A percentile compares a stretch with the other conserved stretches of the same genome.
These are phyloP conservation scores for Cercophora sp. DNA, from an alignment of 495 filamentous ascomycete genomes.

Conservation along the genomic window DNA sequence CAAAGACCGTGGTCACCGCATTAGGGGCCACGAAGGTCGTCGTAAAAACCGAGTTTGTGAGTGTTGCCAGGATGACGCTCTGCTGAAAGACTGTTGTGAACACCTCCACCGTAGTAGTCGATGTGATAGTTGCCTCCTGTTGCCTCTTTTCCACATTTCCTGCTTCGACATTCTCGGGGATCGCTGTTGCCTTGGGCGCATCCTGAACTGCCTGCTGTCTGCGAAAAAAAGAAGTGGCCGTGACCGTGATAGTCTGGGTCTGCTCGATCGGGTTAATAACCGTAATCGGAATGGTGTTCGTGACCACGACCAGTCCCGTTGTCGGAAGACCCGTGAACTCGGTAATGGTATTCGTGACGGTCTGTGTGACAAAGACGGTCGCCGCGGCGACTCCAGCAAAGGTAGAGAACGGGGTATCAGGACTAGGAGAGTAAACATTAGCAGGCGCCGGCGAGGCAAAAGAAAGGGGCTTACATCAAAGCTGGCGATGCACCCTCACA, in stretches of 20 bases:
- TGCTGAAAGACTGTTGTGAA: conserved; percentile 14
- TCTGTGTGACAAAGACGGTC: conserved; percentile 16
- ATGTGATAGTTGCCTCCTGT: conserved; percentile 13
- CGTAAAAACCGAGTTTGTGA: conserved; percentile 23
- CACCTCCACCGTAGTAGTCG: conserved; percentile 10
- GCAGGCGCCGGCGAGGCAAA: neutral
- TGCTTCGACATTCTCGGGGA: neutral
- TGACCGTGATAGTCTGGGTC: conserved; percentile 17
- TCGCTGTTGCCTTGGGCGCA: neutral
- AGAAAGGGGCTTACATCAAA: too few species aligned
- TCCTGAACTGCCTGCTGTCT: too few species aligned
- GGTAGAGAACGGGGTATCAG: too few species aligned
- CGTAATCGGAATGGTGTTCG: conserved; percentile 15
- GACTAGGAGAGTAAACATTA: neutral
- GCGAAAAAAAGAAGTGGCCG: conserved; percentile 18
- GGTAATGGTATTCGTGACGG: conserved; percentile 14
- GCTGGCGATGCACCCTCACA: conserved; percentile 1
- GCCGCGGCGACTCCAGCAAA: too few species aligned
- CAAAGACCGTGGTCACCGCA: conserved; percentile 20
- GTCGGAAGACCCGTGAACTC: conserved; percentile 1
- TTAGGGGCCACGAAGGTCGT: conserved; percentile 21
- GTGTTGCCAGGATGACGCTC: conserved; percentile 9
- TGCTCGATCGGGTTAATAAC: conserved; percentile 12
- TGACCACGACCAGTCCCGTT: conserved; percentile 13
- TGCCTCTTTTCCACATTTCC: neutral